phyloP scores from a whole-genome alignment of 768 basidiomycete genomes.

The Kwoniella pini region DNA sequence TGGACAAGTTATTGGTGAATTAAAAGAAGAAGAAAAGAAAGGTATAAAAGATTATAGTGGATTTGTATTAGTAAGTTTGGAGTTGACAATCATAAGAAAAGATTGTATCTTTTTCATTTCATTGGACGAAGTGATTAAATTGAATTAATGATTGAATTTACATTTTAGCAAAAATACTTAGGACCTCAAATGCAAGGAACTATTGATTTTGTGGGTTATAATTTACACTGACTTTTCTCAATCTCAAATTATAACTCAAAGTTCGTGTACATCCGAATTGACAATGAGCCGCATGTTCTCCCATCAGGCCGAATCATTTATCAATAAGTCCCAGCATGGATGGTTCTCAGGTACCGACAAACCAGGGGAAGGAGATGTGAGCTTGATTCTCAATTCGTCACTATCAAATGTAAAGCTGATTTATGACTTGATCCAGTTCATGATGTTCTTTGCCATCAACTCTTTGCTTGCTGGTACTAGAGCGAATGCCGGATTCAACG shows the following conservation, averaged over 20 bases:
- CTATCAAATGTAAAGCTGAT: not conserved
- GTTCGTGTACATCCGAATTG: no score
- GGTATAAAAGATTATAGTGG: slow-evolving; percentile 10
- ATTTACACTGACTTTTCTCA: not conserved
- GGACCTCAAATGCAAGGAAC: slow-evolving; percentile 19
- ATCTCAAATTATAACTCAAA: no score
- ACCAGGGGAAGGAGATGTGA: slow-evolving; percentile 49
- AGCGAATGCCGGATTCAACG: slow-evolving; percentile 28
- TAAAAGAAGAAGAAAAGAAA: slow-evolving; percentile 14
- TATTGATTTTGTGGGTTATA: slow-evolving; percentile 13
- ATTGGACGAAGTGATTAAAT: no score
- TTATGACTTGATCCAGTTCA: slow-evolving; percentile 34
- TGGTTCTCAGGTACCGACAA: slow-evolving; percentile 45
- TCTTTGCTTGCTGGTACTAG: slow-evolving; percentile 32
- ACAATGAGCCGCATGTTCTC: no score
- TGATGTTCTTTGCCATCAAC: slow-evolving; percentile 49
- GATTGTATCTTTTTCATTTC: not conserved
- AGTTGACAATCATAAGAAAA: no score
- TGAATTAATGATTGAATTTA: no score
- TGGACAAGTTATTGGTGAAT: slow-evolving; percentile 10
- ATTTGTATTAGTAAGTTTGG: slow-evolving; percentile 17
- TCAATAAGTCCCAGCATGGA: slow-evolving; percentile 24
- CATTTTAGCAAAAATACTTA: slow-evolving; percentile 21
- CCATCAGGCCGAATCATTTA: slow-evolving; percentile 42
- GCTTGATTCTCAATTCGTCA: not conserved